Conservation (phyloP, 176 grass and related monocot species). For the Paspalum vaginatum region DNA sequence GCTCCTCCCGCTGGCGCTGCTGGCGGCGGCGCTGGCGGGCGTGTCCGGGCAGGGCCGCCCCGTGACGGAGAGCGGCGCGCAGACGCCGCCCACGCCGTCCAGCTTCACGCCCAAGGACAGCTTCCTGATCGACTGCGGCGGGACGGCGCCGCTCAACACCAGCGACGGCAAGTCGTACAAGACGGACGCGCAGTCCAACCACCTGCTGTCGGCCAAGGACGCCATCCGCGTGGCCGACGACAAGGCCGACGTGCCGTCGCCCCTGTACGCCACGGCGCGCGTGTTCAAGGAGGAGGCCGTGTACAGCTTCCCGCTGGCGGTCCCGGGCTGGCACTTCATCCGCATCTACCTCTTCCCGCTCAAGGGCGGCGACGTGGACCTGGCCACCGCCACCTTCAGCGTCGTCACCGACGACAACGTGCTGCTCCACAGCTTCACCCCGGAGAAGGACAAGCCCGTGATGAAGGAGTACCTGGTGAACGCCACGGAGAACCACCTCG, state of each 20-base stretch:
- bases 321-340: conserved; percentile 78
- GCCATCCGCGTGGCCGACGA: conserved; percentile 51
- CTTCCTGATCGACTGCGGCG: conserved; percentile 83
- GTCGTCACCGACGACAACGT: conserved; percentile 67
- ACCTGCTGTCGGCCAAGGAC: conserved; percentile 66
- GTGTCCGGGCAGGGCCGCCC: conserved; percentile 47
- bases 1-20: conserved; percentile 34
- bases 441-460: conserved; percentile 43
- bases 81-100: conserved; percentile 27
- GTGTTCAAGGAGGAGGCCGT: conserved; percentile 72
- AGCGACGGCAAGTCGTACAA: conserved; percentile 65
- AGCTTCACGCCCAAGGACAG: conserved; percentile 70
- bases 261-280: conserved; percentile 62
- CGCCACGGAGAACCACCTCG: conserved; percentile 61
- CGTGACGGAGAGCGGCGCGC: conserved; percentile 9
- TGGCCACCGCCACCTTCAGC: conserved; percentile 56
- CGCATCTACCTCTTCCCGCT: conserved; percentile 76
- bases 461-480: conserved; percentile 87
- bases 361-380: conserved; percentile 65
- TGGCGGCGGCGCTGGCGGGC: neutral
- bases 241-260: conserved; percentile 49
- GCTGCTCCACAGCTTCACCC: conserved; percentile 82
- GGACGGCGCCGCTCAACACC: conserved; percentile 15
- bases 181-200: conserved; percentile 68
- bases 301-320: conserved; percentile 75